Evolutionary conservation across 371 early-diverging fungal species (phyloP).

Genomic region (Zancudomyces culisetae): DNA sequence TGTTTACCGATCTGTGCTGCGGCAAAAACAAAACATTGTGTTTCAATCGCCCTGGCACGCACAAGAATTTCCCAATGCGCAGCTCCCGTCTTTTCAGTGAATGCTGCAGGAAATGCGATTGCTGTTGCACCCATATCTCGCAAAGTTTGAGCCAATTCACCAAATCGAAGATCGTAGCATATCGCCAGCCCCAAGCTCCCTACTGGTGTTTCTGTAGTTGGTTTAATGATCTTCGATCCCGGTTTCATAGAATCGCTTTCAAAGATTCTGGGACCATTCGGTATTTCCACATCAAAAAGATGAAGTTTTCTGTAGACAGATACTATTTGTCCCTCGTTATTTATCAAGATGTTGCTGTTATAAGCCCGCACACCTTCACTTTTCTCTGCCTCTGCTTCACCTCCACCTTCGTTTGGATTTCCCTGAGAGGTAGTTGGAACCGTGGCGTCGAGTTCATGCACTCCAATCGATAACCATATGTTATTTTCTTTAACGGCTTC

Average conservation of each 20-base stretch:
- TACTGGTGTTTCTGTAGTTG: conserved; percentile 42
- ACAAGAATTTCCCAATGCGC: conserved; percentile 74
- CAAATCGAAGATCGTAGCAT: conserved; percentile 73
- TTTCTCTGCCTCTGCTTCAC: too few species aligned
- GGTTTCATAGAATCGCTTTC: conserved; percentile 40
- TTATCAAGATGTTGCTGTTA: conserved; percentile 52
- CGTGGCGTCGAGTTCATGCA: conserved; percentile 31
- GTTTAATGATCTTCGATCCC: conserved; percentile 30
- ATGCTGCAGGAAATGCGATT: conserved; percentile 68
- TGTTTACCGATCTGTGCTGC: conserved; percentile 65
- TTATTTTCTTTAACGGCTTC: conserved; percentile 30
- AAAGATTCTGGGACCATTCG: conserved; percentile 28
- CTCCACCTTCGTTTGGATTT: too few species aligned
- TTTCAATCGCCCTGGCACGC: conserved; percentile 71
- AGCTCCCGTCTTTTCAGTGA: conserved; percentile 59
- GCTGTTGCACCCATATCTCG: conserved; percentile 45
- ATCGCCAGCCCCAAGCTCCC: conserved; percentile 44
- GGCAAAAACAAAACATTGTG: conserved; percentile 56
- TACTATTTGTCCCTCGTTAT: conserved; percentile 32
- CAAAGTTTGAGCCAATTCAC: conserved; percentile 40
- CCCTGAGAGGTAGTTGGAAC: too few species aligned
- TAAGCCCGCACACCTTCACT: conserved; percentile 25
- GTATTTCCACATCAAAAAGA: conserved; percentile 43
- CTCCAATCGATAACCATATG: conserved; percentile 59
- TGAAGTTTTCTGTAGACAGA: conserved; percentile 56